A percentile compares a stretch with the other conserved stretches of the same genome.
phyloP scores from a whole-genome alignment of 768 basidiomycete genomes.

The Termitomyces sp. region DNA sequence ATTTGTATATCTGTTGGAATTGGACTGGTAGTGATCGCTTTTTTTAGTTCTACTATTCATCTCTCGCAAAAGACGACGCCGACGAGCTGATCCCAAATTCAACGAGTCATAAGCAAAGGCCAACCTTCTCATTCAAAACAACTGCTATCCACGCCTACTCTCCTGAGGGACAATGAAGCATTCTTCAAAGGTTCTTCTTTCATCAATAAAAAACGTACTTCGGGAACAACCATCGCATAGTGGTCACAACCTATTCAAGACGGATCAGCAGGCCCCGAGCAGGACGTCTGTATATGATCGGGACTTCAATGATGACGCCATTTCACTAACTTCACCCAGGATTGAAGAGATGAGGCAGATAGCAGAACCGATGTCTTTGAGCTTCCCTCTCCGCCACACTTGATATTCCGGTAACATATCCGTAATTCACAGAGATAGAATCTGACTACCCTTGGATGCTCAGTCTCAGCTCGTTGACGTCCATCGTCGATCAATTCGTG shows the following conservation, averaged over 20 bases:
- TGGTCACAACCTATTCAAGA: slow-evolving; percentile 27
- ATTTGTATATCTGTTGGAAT: slow-evolving; percentile 42
- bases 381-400: slow-evolving; percentile 5
- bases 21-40: slow-evolving; percentile 29
- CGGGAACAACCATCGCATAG: slow-evolving; percentile 25
- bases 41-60: slow-evolving; percentile 43
- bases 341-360: slow-evolving; percentile 41
- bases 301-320: slow-evolving; percentile 10
- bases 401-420: slow-evolving; percentile 18
- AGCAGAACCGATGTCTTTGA: slow-evolving; percentile 16
- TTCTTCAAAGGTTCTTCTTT: slow-evolving; percentile 28
- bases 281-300: not conserved
- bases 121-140: not conserved
- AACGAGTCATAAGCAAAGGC: slow-evolving; percentile 20
- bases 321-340: slow-evolving; percentile 36
- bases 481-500: slow-evolving; percentile 18
- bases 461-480: slow-evolving; percentile 20
- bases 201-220: slow-evolving; percentile 20
- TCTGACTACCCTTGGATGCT: slow-evolving; percentile 21
- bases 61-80: slow-evolving; percentile 27
- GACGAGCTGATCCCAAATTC: slow-evolving; percentile 14
- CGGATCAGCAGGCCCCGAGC: slow-evolving; percentile 18
- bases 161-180: slow-evolving; percentile 1
- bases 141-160: not conserved
- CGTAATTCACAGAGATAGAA: slow-evolving; percentile 25